These are phyloP conservation scores for Polyplosphaeria fusca DNA, from an alignment of 495 filamentous ascomycete species.

Conservation along the genomic window DNA sequence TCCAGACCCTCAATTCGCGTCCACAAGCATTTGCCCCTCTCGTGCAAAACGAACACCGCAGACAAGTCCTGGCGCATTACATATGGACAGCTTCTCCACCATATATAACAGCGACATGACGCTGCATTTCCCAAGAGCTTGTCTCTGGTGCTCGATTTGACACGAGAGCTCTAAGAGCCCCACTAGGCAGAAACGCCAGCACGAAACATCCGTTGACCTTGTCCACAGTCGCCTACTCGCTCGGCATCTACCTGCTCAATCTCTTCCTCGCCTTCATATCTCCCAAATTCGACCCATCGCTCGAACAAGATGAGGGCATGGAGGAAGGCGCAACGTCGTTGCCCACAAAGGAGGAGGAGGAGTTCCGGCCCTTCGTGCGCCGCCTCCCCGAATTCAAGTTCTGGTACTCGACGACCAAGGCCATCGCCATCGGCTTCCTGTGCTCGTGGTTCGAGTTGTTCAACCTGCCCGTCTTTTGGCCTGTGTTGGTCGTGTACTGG, in stretches of 20 bases:
- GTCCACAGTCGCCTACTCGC: constrained; percentile 81
- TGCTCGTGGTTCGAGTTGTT: constrained; percentile 93
- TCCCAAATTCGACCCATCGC: constrained; percentile 97
- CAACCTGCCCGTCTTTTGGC: constrained; percentile 98
- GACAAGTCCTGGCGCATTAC: too few relatives aligned
- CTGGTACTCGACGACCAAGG: constrained; percentile 92
- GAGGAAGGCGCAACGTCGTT: constrained; percentile 80
- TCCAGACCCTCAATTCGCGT: background rate
- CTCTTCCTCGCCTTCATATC: constrained; percentile 98
- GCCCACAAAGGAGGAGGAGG: constrained; percentile 91
- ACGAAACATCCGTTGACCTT: constrained; percentile 16
- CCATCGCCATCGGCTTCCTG: constrained; percentile 75
- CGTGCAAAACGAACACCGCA: too few relatives aligned
- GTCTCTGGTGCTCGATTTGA: too few relatives aligned
- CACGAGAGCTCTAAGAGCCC: too few relatives aligned
- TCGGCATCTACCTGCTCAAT: constrained; percentile 98
- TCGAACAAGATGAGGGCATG: constrained; percentile 91
- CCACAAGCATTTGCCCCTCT: background rate
- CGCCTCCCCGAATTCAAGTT: constrained; percentile 99
- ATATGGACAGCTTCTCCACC: too few relatives aligned
- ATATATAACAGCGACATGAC: too few relatives aligned
- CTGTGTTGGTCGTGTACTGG: constrained; percentile 97
- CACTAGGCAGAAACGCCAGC: background rate
- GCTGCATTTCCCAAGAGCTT: too few relatives aligned
- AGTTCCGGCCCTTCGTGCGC: constrained; percentile 95